Base-by-base conservation (phyloP, 2,329 filamentous ascomycete genomes). In the Penicillium capsulatum region DNA sequence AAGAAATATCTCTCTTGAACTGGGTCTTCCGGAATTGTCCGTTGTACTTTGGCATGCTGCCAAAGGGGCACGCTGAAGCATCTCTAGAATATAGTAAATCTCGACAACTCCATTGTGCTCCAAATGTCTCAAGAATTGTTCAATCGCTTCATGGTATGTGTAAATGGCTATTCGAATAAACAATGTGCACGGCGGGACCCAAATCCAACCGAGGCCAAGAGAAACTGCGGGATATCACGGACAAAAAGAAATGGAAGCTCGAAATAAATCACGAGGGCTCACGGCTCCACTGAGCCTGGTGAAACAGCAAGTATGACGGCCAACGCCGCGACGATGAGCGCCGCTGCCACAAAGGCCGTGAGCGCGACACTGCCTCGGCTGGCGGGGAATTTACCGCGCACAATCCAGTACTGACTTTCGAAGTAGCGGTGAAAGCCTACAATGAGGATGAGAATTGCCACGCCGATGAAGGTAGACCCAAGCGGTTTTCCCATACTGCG, bases 351-450 rank as follows among this genome's bases (percentile, higher is more conserved):
- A 31, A 71, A 65, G 6, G 72, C 72, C 7, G 81, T 73, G n/a
- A 82, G 43, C 17, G 79, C 64, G 27, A 83, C 72, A 50, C 79
- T 81, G 3, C 78, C 78, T 39, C 80, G 69, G 42, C 75, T 78
- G 3, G 80, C 80, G 0, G 80, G 80, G 40, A 83, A 83, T 56
- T 82, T 82, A 36, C 80, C 80, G 3, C 78, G 63, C 16, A 83
- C 77, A 39, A 83, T 78, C 69, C 81, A 83, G 56, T 83, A 77
- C 62, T 83, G 80, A 29, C 75, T 74, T 54, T 83, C 79, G 51
- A 83, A 83, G 53, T 81, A 83, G 30, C 80, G 70, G 55, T 82
- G 79, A 50, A 82, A 81, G 2, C 80, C 80, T 19, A 82, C 69
- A 16, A 79, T 56, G 2, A 83, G 67, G 32, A 83, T 74, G 5